phyloP scores from a whole-genome alignment of 2,329 filamentous ascomycete genomes.

The Talaromyces sp. region DNA sequence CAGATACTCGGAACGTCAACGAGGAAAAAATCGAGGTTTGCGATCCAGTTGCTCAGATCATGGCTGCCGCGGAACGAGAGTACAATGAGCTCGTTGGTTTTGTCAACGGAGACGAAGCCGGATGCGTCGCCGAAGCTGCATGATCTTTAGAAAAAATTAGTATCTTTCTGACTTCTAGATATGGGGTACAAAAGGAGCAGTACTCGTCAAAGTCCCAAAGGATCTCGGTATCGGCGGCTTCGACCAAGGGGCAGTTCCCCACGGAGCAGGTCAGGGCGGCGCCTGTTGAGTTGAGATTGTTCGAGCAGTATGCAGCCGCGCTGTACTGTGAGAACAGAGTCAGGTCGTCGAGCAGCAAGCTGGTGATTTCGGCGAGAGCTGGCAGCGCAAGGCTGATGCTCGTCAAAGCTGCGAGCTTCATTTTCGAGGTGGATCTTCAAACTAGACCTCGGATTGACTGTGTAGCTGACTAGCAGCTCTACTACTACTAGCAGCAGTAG shows the following conservation, averaged over 20 bases:
- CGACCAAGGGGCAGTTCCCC: constrained; percentile 44
- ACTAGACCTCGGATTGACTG: background rate
- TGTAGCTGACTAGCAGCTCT: background rate
- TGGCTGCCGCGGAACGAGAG: constrained; percentile 30
- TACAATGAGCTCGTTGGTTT: constrained; percentile 35
- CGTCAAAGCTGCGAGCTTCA: background rate
- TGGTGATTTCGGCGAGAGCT: background rate
- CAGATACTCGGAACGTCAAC: constrained; percentile 32
- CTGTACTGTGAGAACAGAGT: constrained; percentile 47
- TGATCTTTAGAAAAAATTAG: background rate
- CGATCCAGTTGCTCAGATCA: constrained; percentile 25
- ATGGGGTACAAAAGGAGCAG: background rate
- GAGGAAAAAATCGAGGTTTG: constrained; percentile 21
- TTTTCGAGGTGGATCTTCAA: background rate
- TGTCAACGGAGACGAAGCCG: constrained; percentile 45
- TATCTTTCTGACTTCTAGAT: background rate
- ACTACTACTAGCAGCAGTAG: background rate
- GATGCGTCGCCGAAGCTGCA: constrained; percentile 33
- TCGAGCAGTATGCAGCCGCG: constrained; percentile 48
- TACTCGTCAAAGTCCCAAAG: constrained; percentile 47
- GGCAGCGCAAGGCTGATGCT: background rate
- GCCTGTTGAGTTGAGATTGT: constrained; percentile 42
- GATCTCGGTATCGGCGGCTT: constrained; percentile 42
- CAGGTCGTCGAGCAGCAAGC: constrained; percentile 34
- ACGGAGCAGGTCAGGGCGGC: constrained; percentile 38